Evolutionary conservation across 2,329 filamentous ascomycete species (phyloP).

Genomic region (Bertia moriformis): DNA sequence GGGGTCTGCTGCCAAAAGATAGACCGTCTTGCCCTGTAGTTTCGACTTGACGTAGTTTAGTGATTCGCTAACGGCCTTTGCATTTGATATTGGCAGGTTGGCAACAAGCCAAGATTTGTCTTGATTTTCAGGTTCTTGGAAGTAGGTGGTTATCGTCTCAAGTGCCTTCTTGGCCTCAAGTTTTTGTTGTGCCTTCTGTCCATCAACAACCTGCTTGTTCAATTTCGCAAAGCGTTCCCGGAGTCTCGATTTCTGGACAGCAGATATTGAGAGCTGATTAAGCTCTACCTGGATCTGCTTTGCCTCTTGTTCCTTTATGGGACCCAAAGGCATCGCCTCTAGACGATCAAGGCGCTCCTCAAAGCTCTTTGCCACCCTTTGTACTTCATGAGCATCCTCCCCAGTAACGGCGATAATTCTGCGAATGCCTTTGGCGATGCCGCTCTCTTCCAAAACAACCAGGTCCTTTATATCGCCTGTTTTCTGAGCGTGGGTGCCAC

Average conservation of each 20-base stretch:
- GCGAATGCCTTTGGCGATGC: slow-evolving; percentile 94
- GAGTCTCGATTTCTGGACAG: slow-evolving; percentile 68
- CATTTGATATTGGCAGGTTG: slow-evolving; percentile 64
- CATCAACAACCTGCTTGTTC: slow-evolving; percentile 68
- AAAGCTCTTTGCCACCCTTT: slow-evolving; percentile 65
- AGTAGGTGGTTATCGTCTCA: slow-evolving; percentile 64
- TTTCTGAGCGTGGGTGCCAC: slow-evolving; percentile 85
- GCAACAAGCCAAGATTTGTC: slow-evolving; percentile 61
- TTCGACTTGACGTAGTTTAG: slow-evolving; percentile 78
- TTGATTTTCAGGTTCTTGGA: slow-evolving; percentile 37
- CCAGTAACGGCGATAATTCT: slow-evolving; percentile 92
- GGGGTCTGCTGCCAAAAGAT: slow-evolving; percentile 64
- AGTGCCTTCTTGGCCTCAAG: slow-evolving; percentile 78
- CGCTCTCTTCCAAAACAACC: slow-evolving; percentile 81
- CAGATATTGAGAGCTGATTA: slow-evolving; percentile 68
- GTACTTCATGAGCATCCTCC: slow-evolving; percentile 69
- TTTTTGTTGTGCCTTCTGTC: slow-evolving; percentile 88
- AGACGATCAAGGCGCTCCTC: slow-evolving; percentile 53
- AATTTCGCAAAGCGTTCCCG: slow-evolving; percentile 68
- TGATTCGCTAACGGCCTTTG: slow-evolving; percentile 75
- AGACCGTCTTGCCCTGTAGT: slow-evolving; percentile 78
- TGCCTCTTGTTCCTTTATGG: slow-evolving; percentile 67
- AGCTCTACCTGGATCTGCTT: slow-evolving; percentile 70
- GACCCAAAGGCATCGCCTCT: slow-evolving; percentile 55
- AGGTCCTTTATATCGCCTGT: slow-evolving; percentile 91